Conservation (phyloP, 352 stramenopile genomes). For the Pythium folliculosum region DNA sequence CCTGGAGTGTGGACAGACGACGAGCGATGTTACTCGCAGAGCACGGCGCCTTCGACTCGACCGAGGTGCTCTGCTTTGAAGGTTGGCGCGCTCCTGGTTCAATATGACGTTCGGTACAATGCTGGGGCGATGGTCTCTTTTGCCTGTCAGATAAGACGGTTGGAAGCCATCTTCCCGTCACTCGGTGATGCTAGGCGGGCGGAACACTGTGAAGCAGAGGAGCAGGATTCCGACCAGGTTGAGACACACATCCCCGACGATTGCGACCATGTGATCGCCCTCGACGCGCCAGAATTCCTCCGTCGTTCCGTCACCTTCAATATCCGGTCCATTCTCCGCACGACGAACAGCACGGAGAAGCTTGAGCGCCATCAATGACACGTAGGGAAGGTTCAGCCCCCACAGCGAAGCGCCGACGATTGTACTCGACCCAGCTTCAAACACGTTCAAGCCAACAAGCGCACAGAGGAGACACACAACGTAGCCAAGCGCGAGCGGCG, state of each 20-base stretch:
- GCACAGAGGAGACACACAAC: no score
- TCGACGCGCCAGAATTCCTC: background rate
- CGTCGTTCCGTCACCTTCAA: no score
- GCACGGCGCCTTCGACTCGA: background rate
- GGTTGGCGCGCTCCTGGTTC: no score
- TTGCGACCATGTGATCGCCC: background rate
- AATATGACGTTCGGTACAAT: background rate
- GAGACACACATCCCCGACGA: background rate
- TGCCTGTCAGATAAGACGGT: no score
- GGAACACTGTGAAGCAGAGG: background rate
- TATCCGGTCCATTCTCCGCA: no score
- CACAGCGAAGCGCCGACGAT: background rate
- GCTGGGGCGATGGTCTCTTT: no score
- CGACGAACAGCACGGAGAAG: background rate
- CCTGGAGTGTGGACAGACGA: background rate
- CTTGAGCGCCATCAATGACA: background rate
- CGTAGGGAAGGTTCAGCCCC: background rate
- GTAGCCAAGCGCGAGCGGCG: no score
- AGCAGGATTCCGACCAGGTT: background rate
- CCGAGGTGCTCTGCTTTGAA: background rate
- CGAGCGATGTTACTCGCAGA: background rate
- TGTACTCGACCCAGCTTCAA: no score
- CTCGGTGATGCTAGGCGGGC: background rate
- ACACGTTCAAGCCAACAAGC: background rate
- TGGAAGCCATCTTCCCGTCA: no score